Conservation (phyloP, 129 eudicot species). For the Kitagawia praeruptora region DNA sequence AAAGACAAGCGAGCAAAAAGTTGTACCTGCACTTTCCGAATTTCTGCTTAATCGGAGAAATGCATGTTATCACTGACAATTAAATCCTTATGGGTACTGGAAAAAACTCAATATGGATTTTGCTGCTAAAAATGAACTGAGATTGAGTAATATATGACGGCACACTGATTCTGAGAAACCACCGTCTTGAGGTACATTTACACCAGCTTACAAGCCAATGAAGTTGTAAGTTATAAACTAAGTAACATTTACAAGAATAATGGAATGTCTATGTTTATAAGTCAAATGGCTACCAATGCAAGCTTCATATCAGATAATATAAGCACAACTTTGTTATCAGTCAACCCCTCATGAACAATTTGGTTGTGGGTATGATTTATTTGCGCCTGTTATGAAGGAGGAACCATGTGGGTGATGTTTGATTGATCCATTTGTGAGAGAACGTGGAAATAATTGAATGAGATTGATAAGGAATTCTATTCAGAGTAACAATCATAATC, state of each 20-base stretch:
- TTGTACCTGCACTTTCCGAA: not conserved
- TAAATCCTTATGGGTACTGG: not conserved
- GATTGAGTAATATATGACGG: not conserved
- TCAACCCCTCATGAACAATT: slow-evolving; percentile 14
- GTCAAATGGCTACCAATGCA: slow-evolving; percentile 51
- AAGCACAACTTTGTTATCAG: slow-evolving; percentile 5
- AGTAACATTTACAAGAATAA: not conserved
- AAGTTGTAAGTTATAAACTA: not conserved
- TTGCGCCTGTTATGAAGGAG: slow-evolving; percentile 50
- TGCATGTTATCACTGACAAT: not conserved
- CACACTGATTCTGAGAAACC: not conserved
- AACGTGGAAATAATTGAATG: slow-evolving; percentile 67
- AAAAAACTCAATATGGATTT: too few species aligned
- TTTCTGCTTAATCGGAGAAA: not conserved
- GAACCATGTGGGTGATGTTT: slow-evolving; percentile 54
- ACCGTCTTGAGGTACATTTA: not conserved
- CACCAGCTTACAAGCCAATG: not conserved
- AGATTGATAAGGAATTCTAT: slow-evolving; percentile 27
- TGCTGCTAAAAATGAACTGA: not conserved
- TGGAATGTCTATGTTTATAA: slow-evolving; percentile 11
- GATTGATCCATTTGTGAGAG: slow-evolving; percentile 27
- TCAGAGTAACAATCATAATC: slow-evolving; percentile 14
- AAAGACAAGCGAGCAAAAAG: not conserved
- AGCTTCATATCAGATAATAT: slow-evolving; percentile 20
- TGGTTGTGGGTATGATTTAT: slow-evolving; percentile 36